A percentile compares a stretch with the other conserved stretches of the same genome.
These are phyloP conservation scores for Pleurotus ostreatus DNA, from an alignment of 768 basidiomycete genomes.

Conservation along the genomic window DNA sequence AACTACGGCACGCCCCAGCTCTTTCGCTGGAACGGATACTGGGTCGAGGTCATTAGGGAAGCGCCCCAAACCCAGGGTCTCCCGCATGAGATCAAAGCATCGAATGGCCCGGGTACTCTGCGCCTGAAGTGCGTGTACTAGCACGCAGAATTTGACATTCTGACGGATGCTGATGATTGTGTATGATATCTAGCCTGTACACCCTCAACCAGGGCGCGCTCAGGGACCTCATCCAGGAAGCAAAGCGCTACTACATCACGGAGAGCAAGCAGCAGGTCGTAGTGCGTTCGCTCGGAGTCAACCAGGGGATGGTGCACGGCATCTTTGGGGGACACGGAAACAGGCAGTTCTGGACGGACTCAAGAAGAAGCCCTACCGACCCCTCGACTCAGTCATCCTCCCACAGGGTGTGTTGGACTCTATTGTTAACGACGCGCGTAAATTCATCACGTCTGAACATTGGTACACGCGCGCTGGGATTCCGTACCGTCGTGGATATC, in stretches of 20 bases:
- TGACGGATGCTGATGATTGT: background rate
- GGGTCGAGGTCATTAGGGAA: constrained; percentile 30
- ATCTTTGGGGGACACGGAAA: no score
- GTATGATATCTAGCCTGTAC: constrained; percentile 30
- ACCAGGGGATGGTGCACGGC: background rate
- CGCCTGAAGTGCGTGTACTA: background rate
- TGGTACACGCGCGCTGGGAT: constrained; percentile 59
- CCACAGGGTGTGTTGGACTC: constrained; percentile 41
- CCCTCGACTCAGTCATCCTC: constrained; percentile 49
- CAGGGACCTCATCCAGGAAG: constrained; percentile 38
- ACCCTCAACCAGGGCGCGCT: constrained; percentile 37
- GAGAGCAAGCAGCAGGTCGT: constrained; percentile 37
- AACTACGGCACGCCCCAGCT: constrained; percentile 34
- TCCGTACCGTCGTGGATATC: constrained; percentile 53
- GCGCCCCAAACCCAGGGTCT: no score
- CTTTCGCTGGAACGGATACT: constrained; percentile 41
- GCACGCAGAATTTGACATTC: background rate
- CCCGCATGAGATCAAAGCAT: no score
- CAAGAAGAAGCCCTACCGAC: constrained; percentile 44
- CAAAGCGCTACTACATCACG: constrained; percentile 33
- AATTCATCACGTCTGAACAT: constrained; percentile 48
- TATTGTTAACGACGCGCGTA: constrained; percentile 44
- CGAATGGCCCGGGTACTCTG: background rate
- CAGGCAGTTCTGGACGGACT: constrained; percentile 31
- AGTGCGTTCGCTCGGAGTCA: constrained; percentile 26